Evolutionary conservation across 2,329 filamentous ascomycete genomes (phyloP).

Genomic region (Lachnellula cervina): DNA sequence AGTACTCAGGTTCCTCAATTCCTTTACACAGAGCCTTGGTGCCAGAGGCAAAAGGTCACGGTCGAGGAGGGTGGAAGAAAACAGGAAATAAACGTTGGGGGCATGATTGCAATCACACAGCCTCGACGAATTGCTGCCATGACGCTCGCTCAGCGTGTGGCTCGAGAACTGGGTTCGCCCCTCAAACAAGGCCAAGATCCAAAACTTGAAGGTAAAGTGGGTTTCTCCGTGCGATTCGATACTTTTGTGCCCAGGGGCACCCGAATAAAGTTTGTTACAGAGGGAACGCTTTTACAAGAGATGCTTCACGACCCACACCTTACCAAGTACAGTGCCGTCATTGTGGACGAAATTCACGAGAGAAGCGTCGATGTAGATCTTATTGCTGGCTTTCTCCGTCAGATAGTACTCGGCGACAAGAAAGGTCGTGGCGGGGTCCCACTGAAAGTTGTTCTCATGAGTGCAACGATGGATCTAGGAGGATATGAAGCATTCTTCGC

Average conservation of each 20-base stretch:
- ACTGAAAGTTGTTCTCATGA: slow-evolving; percentile 92
- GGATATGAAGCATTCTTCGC: slow-evolving; percentile 71
- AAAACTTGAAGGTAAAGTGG: slow-evolving; percentile 53
- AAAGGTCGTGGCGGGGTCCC: slow-evolving; percentile 65
- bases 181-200: slow-evolving; percentile 49
- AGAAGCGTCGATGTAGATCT: slow-evolving; percentile 92
- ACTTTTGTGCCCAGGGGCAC: slow-evolving; percentile 77
- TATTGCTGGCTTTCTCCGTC: slow-evolving; percentile 80
- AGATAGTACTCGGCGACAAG: slow-evolving; percentile 60
- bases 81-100: slow-evolving; percentile 55
- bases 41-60: slow-evolving; percentile 53
- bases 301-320: slow-evolving; percentile 80
- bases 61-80: slow-evolving; percentile 34
- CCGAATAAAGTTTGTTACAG: slow-evolving; percentile 88
- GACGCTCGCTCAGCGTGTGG: slow-evolving; percentile 81
- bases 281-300: slow-evolving; percentile 94
- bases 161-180: slow-evolving; percentile 70
- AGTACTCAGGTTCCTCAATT: slow-evolving; percentile 96
- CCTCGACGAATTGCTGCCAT: slow-evolving; percentile 91
- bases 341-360: slow-evolving; percentile 97
- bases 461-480: slow-evolving; percentile 87
- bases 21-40: slow-evolving; percentile 75
- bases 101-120: slow-evolving; percentile 89
- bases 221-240: slow-evolving; percentile 94
- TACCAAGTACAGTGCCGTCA: slow-evolving; percentile 78